These are phyloP conservation scores for Umbelopsis ramanniana DNA, from an alignment of 192 early-diverging fungal genomes.

Conservation along the genomic window DNA sequence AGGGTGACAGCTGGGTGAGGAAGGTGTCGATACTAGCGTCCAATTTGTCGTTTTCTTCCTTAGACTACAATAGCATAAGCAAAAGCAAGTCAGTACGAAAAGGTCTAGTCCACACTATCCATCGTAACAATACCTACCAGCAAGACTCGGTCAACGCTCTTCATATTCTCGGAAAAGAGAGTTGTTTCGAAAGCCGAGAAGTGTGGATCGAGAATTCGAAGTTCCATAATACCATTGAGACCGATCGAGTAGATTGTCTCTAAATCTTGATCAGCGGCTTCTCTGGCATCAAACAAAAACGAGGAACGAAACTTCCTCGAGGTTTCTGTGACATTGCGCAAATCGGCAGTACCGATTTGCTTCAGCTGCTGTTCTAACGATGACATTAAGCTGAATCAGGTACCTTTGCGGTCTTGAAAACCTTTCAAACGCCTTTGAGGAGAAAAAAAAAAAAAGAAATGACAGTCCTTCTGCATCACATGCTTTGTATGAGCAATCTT, in stretches of 20 bases:
- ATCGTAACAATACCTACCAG: slow-evolving; percentile 47
- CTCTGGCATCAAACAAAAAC: slow-evolving; percentile 78
- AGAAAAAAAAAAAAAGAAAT: not conserved
- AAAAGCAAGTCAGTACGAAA: not conserved
- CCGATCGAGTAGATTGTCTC: slow-evolving; percentile 89
- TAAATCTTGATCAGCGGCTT: slow-evolving; percentile 88
- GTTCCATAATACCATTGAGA: slow-evolving; percentile 75
- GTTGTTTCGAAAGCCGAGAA: slow-evolving; percentile 72
- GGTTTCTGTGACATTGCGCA: slow-evolving; percentile 55
- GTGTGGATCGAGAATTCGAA: slow-evolving; percentile 63
- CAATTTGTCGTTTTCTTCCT: slow-evolving; percentile 78
- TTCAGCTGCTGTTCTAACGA: slow-evolving; percentile 70
- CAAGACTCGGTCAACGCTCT: slow-evolving; percentile 77
- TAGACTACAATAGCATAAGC: slow-evolving; percentile 53
- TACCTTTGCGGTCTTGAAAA: not conserved
- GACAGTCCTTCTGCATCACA: not conserved
- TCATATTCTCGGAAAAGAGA: slow-evolving; percentile 82
- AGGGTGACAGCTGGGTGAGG: slow-evolving; percentile 77
- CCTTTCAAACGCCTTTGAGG: not conserved
- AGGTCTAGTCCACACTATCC: not conserved
- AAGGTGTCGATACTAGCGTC: slow-evolving; percentile 79
- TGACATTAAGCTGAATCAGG: slow-evolving; percentile 38
- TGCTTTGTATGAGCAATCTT: not conserved
- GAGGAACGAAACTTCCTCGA: slow-evolving; percentile 70
- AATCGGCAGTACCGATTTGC: slow-evolving; percentile 64